Conservation (phyloP, 2,329 filamentous ascomycete genomes). For the Calonectria honghensis region DNA sequence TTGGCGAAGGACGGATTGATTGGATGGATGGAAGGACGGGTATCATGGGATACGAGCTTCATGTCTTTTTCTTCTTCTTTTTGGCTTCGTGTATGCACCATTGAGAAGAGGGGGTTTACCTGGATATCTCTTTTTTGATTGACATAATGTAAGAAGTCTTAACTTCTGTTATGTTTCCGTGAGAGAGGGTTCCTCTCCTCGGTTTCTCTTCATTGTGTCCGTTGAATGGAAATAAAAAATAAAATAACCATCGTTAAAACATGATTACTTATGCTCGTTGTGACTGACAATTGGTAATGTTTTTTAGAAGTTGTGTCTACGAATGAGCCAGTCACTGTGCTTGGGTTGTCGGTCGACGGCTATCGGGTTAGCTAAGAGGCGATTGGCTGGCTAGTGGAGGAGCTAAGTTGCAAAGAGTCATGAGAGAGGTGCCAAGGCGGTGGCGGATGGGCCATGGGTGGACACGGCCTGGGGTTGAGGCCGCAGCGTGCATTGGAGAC, state of each 20-base stretch:
- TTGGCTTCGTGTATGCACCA: constrained; percentile 24
- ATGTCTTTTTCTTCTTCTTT: constrained; percentile 36
- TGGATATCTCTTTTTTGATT: constrained; percentile 54
- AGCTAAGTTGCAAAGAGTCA: constrained; percentile 37
- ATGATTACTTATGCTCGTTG: background rate
- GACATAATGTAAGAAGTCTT: constrained; percentile 48
- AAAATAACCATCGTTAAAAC: background rate
- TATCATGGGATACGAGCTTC: constrained; percentile 40
- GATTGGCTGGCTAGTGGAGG: constrained; percentile 50
- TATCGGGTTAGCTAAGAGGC: constrained; percentile 54
- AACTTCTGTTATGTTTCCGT: constrained; percentile 47
- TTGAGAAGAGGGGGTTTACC: constrained; percentile 39
- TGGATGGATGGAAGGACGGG: constrained; percentile 19
- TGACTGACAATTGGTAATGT: background rate
- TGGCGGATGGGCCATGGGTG: background rate
- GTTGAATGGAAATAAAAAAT: constrained; percentile 3
- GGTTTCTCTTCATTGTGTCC: constrained; percentile 25
- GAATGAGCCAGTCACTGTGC: constrained; percentile 31
- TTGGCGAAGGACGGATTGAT: constrained; percentile 44
- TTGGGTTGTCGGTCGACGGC: constrained; percentile 55
- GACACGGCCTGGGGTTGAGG: constrained; percentile 13
- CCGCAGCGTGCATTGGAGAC: constrained; percentile 18
- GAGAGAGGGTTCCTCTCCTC: constrained; percentile 24
- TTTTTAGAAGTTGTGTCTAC: constrained; percentile 41
- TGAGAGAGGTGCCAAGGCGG: constrained; percentile 27